Conservation (phyloP, 257 asterid genomes). For the Gardenia jasminoides region DNA sequence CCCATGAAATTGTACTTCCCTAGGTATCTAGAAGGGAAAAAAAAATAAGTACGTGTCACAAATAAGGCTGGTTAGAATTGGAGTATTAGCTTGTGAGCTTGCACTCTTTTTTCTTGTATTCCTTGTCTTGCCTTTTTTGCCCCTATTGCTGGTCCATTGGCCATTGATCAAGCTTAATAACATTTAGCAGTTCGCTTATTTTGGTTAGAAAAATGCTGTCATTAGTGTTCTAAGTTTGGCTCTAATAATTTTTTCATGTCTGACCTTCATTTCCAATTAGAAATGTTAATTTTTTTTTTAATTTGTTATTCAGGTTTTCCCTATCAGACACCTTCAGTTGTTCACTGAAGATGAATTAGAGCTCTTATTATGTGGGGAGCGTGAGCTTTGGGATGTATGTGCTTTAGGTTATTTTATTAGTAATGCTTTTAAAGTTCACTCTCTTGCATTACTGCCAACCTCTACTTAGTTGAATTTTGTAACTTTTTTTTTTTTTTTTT, state of each 20-base stretch:
- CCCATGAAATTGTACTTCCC: neutral
- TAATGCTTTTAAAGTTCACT: conserved; percentile 12
- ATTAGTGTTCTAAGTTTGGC: neutral
- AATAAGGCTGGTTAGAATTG: neutral
- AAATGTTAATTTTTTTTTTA: neutral
- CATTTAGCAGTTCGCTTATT: neutral
- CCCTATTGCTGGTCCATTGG: neutral
- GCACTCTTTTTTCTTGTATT: neutral
- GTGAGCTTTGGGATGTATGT: conserved; percentile 78
- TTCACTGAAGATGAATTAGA: conserved; percentile 89
- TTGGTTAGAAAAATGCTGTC: neutral
- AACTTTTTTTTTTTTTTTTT: neutral
- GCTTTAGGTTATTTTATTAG: neutral
- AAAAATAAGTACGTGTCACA: neutral
- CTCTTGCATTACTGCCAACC: neutral
- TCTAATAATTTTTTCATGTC: neutral
- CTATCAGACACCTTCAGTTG: conserved; percentile 65
- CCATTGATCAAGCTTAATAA: neutral
- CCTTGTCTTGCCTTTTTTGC: neutral
- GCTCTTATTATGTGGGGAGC: conserved; percentile 84
- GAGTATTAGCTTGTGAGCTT: neutral
- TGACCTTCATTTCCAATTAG: neutral
- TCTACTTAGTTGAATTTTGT: neutral
- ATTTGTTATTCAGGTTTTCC: conserved; percentile 79
- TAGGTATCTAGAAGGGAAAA: neutral